These are phyloP conservation scores for Talaromyces piceae DNA, from an alignment of 2,329 filamentous ascomycete genomes.

Conservation along the genomic window DNA sequence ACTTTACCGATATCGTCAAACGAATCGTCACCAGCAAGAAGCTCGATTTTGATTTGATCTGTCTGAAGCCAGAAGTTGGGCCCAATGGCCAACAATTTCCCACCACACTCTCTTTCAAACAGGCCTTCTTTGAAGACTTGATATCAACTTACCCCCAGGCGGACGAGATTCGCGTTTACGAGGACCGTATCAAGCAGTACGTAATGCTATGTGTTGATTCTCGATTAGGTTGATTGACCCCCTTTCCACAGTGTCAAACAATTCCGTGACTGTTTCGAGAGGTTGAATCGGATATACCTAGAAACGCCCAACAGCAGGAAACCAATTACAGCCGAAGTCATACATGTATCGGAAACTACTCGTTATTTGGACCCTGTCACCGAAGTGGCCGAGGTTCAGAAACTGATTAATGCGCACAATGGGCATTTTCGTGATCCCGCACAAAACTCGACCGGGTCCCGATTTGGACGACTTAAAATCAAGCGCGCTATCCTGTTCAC, in stretches of 20 bases:
- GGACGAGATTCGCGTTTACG: constrained; percentile 67
- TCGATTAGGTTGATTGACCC: neutral
- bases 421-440: constrained; percentile 22
- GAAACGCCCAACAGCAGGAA: constrained; percentile 45
- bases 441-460: constrained; percentile 33
- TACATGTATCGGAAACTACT: constrained; percentile 73
- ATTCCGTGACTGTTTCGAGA: constrained; percentile 76
- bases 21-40: constrained; percentile 70
- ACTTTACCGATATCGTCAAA: constrained; percentile 71
- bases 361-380: constrained; percentile 67
- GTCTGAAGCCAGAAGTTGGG: constrained; percentile 76
- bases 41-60: constrained; percentile 80
- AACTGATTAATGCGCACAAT: constrained; percentile 86
- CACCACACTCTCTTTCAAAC: constrained; percentile 89
- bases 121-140: constrained; percentile 69
- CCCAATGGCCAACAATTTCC: constrained; percentile 71
- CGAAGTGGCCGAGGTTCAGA: constrained; percentile 78
- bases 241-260: constrained; percentile 52
- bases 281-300: constrained; percentile 61
- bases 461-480: constrained; percentile 55
- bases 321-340: constrained; percentile 68
- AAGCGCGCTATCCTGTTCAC: constrained; percentile 88
- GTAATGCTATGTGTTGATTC: neutral
- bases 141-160: constrained; percentile 80
- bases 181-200: constrained; percentile 55